Base-by-base conservation (phyloP, 2,329 filamentous ascomycete species). In the Fonsecaea erecta region DNA sequence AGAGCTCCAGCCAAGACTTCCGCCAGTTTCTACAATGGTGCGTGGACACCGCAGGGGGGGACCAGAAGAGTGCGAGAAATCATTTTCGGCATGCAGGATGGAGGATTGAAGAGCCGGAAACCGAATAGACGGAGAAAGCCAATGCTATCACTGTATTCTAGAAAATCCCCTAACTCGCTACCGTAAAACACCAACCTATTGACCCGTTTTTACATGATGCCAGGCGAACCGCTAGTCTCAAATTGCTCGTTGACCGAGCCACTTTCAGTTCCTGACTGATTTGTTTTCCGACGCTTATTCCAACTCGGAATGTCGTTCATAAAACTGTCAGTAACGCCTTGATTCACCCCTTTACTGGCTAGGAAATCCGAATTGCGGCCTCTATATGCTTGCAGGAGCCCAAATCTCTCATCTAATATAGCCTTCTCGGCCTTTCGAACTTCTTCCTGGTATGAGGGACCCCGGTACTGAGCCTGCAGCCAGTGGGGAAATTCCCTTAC, bases 21-120 rank as follows among this genome's bases (percentile, higher is more conserved):
- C 46, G 68, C 63, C 51, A 18, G 21, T 75, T 72, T 54, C 64
- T 75, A 65, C 69, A 75, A 64, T 72, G 70, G 74, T 76, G 72
- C 55, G 37, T 65, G 12, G 59, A 65, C 12, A 32, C 37, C 14
- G 63, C 53, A 2, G 59, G 63, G 57, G 35, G 35, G 3, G 43
- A 52, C 6, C 9, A 63, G 28, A 40, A 40, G 52, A 62, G 59
- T 52, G 63, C 63, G 16, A 9, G 51, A 48, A 57, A 57, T 34
- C 62, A 65, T 30, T 65, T 65, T 62, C 52, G 57, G 14, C 40
- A 65, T 48, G 62, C 57, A 2, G 62, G 57, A 55, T 51, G 40
- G 57, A 62, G 9, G 3, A 55, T 65, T 40, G 24, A 48, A 46
- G 57, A 63, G 54, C 58, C 43, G 3, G 57, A 52, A 16, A 14